Conservation (phyloP, 75 land plant genomes). For the Larix kaempferi region DNA sequence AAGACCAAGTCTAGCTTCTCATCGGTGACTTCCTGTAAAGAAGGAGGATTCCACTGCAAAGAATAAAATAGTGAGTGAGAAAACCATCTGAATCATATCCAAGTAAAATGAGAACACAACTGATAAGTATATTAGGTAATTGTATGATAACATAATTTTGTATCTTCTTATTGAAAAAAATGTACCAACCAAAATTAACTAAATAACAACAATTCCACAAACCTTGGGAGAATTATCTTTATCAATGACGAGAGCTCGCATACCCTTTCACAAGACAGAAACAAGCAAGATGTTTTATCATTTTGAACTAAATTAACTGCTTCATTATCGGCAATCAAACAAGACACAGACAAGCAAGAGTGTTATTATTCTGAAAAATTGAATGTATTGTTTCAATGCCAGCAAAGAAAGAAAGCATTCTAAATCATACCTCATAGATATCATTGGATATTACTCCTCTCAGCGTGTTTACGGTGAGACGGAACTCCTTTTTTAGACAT, state of each 20-base stretch:
- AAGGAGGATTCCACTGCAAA: constrained; percentile 83
- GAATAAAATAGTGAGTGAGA: background rate
- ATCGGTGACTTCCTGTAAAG: constrained; percentile 48
- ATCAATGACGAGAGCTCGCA: constrained; percentile 76
- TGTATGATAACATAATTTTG: background rate
- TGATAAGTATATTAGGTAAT: background rate
- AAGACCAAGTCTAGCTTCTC: constrained; percentile 67
- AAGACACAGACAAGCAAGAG: background rate
- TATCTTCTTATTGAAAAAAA: background rate
- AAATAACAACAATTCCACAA: constrained; percentile 1
- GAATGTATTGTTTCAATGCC: background rate
- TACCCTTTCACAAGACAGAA: constrained; percentile 57
- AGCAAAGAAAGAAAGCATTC: background rate
- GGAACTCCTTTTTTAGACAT: constrained; percentile 78
- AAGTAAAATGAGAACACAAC: constrained; percentile 5
- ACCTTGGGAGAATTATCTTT: constrained; percentile 95
- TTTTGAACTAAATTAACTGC: background rate
- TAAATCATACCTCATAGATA: constrained; percentile 73
- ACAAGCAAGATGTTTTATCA: background rate
- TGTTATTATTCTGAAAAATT: background rate
- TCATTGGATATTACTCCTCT: constrained; percentile 62
- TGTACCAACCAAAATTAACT: background rate
- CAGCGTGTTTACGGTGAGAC: constrained; percentile 71
- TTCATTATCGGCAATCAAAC: background rate
- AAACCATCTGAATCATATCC: background rate